These are phyloP conservation scores for Coriaria nepalensis DNA, from an alignment of 306 rosid genomes.

Conservation along the genomic window DNA sequence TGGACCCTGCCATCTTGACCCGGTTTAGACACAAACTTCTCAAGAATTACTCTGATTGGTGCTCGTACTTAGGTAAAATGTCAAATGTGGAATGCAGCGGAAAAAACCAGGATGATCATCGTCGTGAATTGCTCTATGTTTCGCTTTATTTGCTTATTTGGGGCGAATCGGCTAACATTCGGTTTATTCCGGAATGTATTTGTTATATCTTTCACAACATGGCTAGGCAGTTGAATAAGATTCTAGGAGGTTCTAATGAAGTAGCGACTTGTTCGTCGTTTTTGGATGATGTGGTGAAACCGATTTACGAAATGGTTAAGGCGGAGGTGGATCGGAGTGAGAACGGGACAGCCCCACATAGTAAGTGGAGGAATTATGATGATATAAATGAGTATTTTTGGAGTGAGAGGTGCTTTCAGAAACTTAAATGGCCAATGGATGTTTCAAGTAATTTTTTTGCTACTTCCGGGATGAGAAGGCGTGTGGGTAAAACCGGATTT, in stretches of 20 bases:
- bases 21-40: conserved; percentile 64
- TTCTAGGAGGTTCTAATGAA: conserved; percentile 73
- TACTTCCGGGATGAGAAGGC: conserved; percentile 37
- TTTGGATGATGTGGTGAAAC: conserved; percentile 55
- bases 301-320: conserved; percentile 63
- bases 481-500: conserved; percentile 91
- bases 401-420: conserved; percentile 79
- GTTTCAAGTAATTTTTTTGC: conserved; percentile 63
- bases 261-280: conserved; percentile 81
- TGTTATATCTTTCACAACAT: conserved; percentile 74
- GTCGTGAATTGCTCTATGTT: conserved; percentile 78
- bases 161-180: conserved; percentile 88
- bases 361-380: conserved; percentile 87
- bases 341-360: conserved; percentile 74
- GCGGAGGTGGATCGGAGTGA: conserved; percentile 63
- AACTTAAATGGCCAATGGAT: conserved; percentile 81
- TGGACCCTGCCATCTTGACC: conserved; percentile 52
- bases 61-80: conserved; percentile 73
- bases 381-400: conserved; percentile 88
- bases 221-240: conserved; percentile 69
- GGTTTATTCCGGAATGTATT: conserved; percentile 74
- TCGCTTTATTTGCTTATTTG: conserved; percentile 65
- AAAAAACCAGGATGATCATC: conserved; percentile 42
- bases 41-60: conserved; percentile 62
- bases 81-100: conserved; percentile 50